Evolutionary conservation across 139 green algal genomes (phyloP), one percentile per base, ranked within the genome.

Genomic region (Eudorina sp.): DNA sequence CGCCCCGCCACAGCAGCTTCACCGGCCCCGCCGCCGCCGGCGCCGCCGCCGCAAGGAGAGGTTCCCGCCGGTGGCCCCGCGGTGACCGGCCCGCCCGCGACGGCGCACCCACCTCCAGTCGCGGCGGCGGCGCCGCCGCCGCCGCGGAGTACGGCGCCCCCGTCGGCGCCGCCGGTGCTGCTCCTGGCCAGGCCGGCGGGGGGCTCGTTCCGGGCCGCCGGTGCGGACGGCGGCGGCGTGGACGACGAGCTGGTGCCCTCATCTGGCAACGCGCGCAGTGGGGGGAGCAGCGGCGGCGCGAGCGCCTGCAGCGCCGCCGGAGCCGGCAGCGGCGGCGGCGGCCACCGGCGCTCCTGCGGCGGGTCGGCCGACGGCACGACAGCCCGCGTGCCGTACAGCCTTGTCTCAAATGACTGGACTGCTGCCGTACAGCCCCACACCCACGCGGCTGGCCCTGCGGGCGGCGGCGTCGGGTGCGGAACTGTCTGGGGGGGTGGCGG

Each of bases 311-410:
- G 73, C 18, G 5, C 27, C 1, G 1, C 6, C 45, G 60, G 77
- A 38, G 58, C 8, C 29, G 41, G 78, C 58, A 43, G 78, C 58
- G 40, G 78, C 25, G 27, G 58, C 58, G 40, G 55, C 53, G 40
- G 29, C 46, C 18, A 21, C 6, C 58, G 58, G 6, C 29, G 55
- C 16, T 45, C 78, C 11, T 25, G 34, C 40, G 2, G 27, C 3
- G 38, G 58, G 9, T 85, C 55, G 0, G 29, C 18, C 18, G 78
- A 85, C 58, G 78, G 78, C 58, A 36, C 2, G n/a, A n/a, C n/a
- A 0, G 19, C 4, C 7, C 77, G 77, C 3, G 77, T 72, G 53
- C 77, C 77, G 77, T 84, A 84, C 51, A 84, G 77, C 77, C 77
- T 84, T 1, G 53, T 53, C 9, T 46, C 77, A 3, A 25, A 7